A percentile compares a stretch with the other conserved stretches of the same genome.
Conservation (phyloP, 805 yeast genomes). For the Metschnikowia lunata region DNA sequence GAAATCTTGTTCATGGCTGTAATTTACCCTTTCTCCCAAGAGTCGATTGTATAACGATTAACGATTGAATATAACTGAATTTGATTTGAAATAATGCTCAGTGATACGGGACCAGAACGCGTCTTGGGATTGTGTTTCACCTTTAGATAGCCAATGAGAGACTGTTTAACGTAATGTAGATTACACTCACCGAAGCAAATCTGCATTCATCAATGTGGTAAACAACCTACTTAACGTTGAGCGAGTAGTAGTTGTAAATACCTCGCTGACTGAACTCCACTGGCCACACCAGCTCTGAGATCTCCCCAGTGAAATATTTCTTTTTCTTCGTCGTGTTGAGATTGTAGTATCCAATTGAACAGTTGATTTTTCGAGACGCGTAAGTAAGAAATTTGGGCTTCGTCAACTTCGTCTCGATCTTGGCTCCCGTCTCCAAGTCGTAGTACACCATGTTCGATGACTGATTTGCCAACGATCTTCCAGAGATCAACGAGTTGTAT, state of each 20-base stretch:
- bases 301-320: conserved; percentile 26
- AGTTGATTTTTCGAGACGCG: conserved; percentile 50
- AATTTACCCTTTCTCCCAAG: too few species aligned
- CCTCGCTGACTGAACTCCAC: conserved; percentile 51
- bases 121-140: too few species aligned
- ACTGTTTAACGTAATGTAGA: too few species aligned
- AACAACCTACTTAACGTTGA: conserved; percentile 32
- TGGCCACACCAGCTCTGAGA: conserved; percentile 45
- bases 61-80: too few species aligned
- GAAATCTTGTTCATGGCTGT: too few species aligned
- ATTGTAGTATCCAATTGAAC: conserved; percentile 49
- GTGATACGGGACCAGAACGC: too few species aligned
- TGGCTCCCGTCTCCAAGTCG: conserved; percentile 62
- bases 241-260: conserved; percentile 53
- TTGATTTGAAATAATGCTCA: too few species aligned
- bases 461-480: conserved; percentile 8
- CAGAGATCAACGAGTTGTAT: conserved; percentile 23
- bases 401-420: conserved; percentile 43
- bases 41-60: too few species aligned
- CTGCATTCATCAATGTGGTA: too few species aligned
- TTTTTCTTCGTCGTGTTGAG: conserved; percentile 31
- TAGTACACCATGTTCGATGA: conserved; percentile 48
- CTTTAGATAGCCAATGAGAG: too few species aligned
- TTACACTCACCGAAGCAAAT: too few species aligned
- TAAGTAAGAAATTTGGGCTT: conserved; percentile 49